A percentile compares a stretch with the other conserved stretches of the same genome.
Evolutionary conservation across 1,284 basidiomycete genomes (phyloP).

Genomic region (Malassezia slooffiae): DNA sequence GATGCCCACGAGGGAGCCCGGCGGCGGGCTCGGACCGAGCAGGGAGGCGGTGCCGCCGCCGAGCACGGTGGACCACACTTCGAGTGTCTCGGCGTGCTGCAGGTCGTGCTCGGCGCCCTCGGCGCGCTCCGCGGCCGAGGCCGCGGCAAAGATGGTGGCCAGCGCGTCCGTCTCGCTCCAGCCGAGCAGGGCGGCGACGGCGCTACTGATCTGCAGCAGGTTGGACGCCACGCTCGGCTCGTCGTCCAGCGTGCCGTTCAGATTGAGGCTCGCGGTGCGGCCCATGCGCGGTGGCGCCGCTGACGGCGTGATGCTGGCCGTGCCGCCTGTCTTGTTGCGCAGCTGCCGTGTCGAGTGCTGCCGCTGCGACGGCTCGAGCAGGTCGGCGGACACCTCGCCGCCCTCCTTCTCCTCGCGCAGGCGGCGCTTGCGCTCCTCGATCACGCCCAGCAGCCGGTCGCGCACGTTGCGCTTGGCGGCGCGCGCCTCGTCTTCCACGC

Average conservation of each 20-base stretch:
- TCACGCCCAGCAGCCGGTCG: slow-evolving; percentile 36
- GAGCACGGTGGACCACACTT: neutral
- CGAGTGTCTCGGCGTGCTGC: neutral
- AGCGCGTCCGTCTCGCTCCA: slow-evolving; percentile 11
- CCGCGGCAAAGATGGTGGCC: slow-evolving; percentile 6
- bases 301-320: slow-evolving; percentile 5
- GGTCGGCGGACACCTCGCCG: slow-evolving; percentile 34
- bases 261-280: neutral
- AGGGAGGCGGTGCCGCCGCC: slow-evolving; percentile 1
- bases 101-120: neutral
- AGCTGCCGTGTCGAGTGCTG: slow-evolving; percentile 44
- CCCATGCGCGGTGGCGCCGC: slow-evolving; percentile 2
- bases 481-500: slow-evolving; percentile 39
- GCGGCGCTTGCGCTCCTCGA: slow-evolving; percentile 38
- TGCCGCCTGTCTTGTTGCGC: slow-evolving; percentile 37
- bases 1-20: too few species aligned
- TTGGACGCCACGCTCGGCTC: slow-evolving; percentile 11
- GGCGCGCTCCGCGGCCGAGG: neutral
- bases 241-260: slow-evolving; percentile 16
- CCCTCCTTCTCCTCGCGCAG: slow-evolving; percentile 42
- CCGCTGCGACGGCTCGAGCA: slow-evolving; percentile 22
- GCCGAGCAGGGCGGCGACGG: slow-evolving; percentile 12
- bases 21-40: too few species aligned
- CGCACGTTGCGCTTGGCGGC: slow-evolving; percentile 33
- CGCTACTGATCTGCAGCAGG: slow-evolving; percentile 16